Base-by-base conservation (phyloP, 2,329 filamentous ascomycete genomes). In the Penicillium glabrum region DNA sequence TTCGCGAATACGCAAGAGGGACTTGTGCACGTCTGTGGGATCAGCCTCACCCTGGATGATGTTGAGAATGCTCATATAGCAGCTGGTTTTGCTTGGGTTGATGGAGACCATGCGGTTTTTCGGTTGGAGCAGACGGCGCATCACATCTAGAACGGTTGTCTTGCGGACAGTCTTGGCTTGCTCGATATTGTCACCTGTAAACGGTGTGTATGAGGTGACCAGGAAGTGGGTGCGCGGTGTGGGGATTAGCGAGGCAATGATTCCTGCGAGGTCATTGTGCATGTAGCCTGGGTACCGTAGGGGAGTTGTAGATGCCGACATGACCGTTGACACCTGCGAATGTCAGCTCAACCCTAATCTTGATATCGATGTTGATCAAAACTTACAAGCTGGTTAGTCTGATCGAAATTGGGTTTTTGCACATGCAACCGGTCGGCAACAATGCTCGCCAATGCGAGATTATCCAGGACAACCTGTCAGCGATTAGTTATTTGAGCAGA, bases 91-190 rank as follows among this genome's bases (percentile, higher is more conserved):
- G 68, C 89, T 90, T 1, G 93, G 93, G 55, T 92, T 89, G 23
- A 95, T 96, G 24, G 93, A 96, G 46, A 99, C 95, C 95, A 99
- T 99, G 72, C 96, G 88, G 77, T 99, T 99, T 82, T 99, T 99
- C 39, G 95, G 95, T 77, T 99, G 96, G 57, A 99, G 81, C 24
- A 99, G 81, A 58, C 95, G 85, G 56, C 95, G 87, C 95, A 99
- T 99, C 61, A 99, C 96, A 73, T 99, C 95, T 41, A 99, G 79
- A 9, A 99, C 95, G 1, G 95, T 99, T 2, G 96, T 99, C 79
- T 98, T 99, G 60, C 96, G 90, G 33, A 99, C 92, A 1, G 93
- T 97, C 82, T 96, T 97, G 54, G 93, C 95, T 75, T 96, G 91
- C 71, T 97, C 93, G 54, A 99, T 90, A 71, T 95, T 95, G 72